These are phyloP conservation scores for Amanita pseudoporphyria DNA, from an alignment of 768 basidiomycete genomes.

Conservation along the genomic window DNA sequence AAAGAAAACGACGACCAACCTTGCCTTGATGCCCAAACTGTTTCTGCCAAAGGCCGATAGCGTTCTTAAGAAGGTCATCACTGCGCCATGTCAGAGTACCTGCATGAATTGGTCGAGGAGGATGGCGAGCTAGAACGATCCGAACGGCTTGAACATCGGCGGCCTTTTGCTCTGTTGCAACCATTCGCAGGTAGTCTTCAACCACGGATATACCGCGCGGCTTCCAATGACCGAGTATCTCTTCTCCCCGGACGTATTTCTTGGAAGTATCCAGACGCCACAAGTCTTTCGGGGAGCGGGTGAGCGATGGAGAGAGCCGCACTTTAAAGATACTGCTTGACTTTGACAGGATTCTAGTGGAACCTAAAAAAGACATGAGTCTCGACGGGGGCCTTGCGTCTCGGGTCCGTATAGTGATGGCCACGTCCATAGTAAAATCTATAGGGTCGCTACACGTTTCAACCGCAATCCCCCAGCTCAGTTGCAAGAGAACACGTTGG, in stretches of 20 bases:
- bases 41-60: slow-evolving; percentile 77
- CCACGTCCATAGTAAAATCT: slow-evolving; percentile 83
- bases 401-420: slow-evolving; percentile 73
- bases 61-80: slow-evolving; percentile 53
- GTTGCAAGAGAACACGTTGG: slow-evolving; percentile 72
- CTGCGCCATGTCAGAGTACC: slow-evolving; percentile 58
- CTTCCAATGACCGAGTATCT: slow-evolving; percentile 73
- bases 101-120: slow-evolving; percentile 36
- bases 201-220: slow-evolving; percentile 84
- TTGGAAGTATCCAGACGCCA: slow-evolving; percentile 94
- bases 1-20: slow-evolving; percentile 34
- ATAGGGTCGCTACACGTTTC: slow-evolving; percentile 79
- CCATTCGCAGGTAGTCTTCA: slow-evolving; percentile 73
- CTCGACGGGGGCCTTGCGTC: slow-evolving; percentile 80
- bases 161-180: slow-evolving; percentile 59
- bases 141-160: slow-evolving; percentile 90
- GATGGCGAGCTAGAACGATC: slow-evolving; percentile 55
- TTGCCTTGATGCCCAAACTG: slow-evolving; percentile 68
- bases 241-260: slow-evolving; percentile 93
- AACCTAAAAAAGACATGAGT: slow-evolving; percentile 66
- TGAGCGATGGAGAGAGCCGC: slow-evolving; percentile 72
- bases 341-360: slow-evolving; percentile 68
- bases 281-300: slow-evolving; percentile 79
- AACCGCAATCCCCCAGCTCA: slow-evolving; percentile 73
- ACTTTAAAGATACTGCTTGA: slow-evolving; percentile 81